Evolutionary conservation across 2,329 filamentous ascomycete species (phyloP), one percentile per base, ranked within the genome.

Genomic region (Epichloe gansuensis): DNA sequence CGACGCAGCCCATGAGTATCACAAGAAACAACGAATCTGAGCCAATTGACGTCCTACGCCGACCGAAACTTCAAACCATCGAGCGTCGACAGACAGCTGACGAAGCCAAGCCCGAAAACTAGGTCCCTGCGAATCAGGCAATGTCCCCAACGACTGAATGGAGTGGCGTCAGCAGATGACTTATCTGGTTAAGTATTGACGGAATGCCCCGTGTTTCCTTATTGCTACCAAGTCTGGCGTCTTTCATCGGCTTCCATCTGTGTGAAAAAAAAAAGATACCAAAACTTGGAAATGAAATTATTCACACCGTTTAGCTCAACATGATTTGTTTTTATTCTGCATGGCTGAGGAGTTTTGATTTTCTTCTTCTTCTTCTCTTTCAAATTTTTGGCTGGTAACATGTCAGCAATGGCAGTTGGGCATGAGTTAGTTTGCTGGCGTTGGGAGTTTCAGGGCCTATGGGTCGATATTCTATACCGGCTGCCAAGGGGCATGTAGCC

Each of bases 11-110:
- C 53, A 47, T 8, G 54, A 47, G 35, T 55, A 59, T 1, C 55
- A 55, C 21, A 67, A 67, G 57, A 67, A 64, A 49, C 60, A 64
- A 51, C 65, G 60, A 51, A 61, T 59, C 25, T 67, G 56, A 65
- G 9, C n/a, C 43, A 13, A 44, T n/a, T 4, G 9, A 31, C 31
- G 31, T 8, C 9, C 31, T 2, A 31, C 3, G 31, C 31, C 27
- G 27, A 31, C 31, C 31, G 9, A 31, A 31, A 31, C 31, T 31
- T 31, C 3, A 4, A 31, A 31, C 9, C 9, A n/a, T n/a, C n/a
- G 31, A 31, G 9, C 31, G 3, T 31, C 8, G 31, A 31, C 31
- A 9, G 31, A 31, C 31, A 2, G 9, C 31, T 31, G 31, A 31
- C 31, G 31, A 31, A 9, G 9, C 8, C 31, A 31, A 31, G 8